Evolutionary conservation across 2,329 filamentous ascomycete genomes (phyloP), one percentile per base, ranked within the genome.

Genomic region (Alternaria arborescens): DNA sequence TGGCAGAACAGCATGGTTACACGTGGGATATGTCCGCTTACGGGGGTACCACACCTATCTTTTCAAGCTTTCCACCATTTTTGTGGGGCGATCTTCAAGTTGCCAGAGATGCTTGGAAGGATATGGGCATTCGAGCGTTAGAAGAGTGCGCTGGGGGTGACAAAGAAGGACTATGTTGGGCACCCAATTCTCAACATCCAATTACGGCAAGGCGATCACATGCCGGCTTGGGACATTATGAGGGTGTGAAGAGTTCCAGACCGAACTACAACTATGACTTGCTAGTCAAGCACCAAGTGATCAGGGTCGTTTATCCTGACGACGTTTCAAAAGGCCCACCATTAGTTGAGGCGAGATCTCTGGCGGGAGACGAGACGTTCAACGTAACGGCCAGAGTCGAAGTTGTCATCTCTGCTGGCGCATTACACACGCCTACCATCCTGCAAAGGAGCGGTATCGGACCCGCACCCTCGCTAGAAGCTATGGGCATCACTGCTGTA

Each of bases 381-480:
- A 55, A 34, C 26, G 30, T 46, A 22, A 46, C 41, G 5, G 52
- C 52, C 26, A 55, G 46, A 26, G 40, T 28, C 32, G 41, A 55
- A 47, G 22, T 46, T 10, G 28, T 84, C 4, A 72, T 82, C 6
- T 76, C 80, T 0, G 77, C 79, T 2, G 86, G 86, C 5, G 80
- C 84, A 0, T 75, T 82, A 4, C 82, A 83, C 1, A 84, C 85
- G 0, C 85, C 86, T 0, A 71, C 75, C 0, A 79, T 90, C 2
- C 81, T 90, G 0, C 86, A 90, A 69, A 78, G 87, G 20, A 89
- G 87, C 1, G 88, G 88, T 7, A 72, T 90, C 4, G 87, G 86
- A 16, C 77, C 79, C 42, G 71, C 78, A 0, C 76, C 82, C 1
- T 63, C 86, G 5, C 79, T 89, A 7, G 30, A 59, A 8, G 78